Conservation (phyloP, 371 early-diverging fungal genomes). For the Rhizoclosmatium hyalinum region DNA sequence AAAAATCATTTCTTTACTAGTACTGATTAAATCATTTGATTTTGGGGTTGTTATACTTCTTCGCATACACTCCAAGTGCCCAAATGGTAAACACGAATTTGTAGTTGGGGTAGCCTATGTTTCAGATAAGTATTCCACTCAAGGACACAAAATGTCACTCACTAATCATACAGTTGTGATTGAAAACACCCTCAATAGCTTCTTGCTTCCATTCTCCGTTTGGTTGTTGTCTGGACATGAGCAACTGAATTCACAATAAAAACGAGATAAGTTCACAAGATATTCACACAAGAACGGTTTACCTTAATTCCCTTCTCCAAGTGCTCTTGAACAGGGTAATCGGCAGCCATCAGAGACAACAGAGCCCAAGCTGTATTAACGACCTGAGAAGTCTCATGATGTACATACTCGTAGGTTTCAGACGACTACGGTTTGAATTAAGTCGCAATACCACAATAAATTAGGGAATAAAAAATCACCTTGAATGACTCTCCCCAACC, state of each 20-base stretch:
- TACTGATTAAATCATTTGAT: constrained; percentile 8
- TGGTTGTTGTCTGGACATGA: constrained; percentile 83
- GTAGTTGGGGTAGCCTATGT: constrained; percentile 90
- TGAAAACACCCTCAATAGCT: constrained; percentile 96
- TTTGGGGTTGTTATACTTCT: constrained; percentile 54
- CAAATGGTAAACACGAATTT: constrained; percentile 93
- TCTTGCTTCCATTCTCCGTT: constrained; percentile 97
- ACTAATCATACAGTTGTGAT: constrained; percentile 75
- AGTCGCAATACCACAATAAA: not conserved
- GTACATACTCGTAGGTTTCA: constrained; percentile 71
- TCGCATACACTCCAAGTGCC: constrained; percentile 92
- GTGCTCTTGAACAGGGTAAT: constrained; percentile 74
- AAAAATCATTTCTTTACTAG: not conserved
- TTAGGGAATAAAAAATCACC: constrained; percentile 27
- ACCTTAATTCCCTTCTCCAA: constrained; percentile 16
- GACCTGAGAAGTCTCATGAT: constrained; percentile 80
- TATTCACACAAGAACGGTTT: not conserved
- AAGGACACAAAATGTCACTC: not conserved
- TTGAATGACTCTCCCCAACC: constrained; percentile 98
- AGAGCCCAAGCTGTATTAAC: constrained; percentile 91
- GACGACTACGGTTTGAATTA: constrained; percentile 61
- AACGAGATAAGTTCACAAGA: not conserved
- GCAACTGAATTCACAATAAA: constrained; percentile 51
- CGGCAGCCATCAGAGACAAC: constrained; percentile 87
- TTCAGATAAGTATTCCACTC: not conserved